Base-by-base conservation (phyloP, 129 eudicot genomes). In the Dittrichia graveolens region DNA sequence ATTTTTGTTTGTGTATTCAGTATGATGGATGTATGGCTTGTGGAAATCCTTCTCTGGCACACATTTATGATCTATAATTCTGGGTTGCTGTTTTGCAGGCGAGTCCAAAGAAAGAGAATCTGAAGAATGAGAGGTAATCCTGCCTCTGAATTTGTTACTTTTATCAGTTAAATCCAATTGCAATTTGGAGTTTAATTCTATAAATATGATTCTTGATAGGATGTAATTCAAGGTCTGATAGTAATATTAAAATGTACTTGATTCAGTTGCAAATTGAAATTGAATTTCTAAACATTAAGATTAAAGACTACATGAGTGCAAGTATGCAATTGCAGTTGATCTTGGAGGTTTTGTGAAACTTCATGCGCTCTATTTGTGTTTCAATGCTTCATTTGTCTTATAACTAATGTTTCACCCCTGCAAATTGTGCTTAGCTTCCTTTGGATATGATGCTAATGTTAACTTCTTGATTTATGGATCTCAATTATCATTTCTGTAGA, bases 111-210 rank as follows among this genome's bases (percentile, higher is more conserved):
- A 6, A 7, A 54, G 53, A 71, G 43, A n/a, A 57, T 71, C 11
- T 68, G 61, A 44, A 59, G 34, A 45, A 31, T 43, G 45, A 15
- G 58, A 40, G 76, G 76, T 72, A 44, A 58, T 57, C 66, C 46
- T 72, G 55, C 58, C 4, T 58, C 47, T 45, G 52, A 7, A 18
- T 13, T 53, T 72, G 42, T 59, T 24, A 43, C 67, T 71, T 71
- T 43, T 41, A 43, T 12, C 39, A 45, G 3, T 54, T 40, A 34
- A 7, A 8, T 37, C 16, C 34, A n/a, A 37, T 43, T 31, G 47
- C 42, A 42, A 59, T 19, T 42, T 70, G 52, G 44, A 54, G 63
- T 40, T 55, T 6, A 43, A 71, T 7, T 10, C 13, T 55, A 54
- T 39, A 55, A 38, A 52, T 40, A 69, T 24, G 31, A 54, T 39